Evolutionary conservation across 2,329 filamentous ascomycete species (phyloP), one percentile per base, ranked within the genome.

Genomic region (Pseudonectria foliicola): DNA sequence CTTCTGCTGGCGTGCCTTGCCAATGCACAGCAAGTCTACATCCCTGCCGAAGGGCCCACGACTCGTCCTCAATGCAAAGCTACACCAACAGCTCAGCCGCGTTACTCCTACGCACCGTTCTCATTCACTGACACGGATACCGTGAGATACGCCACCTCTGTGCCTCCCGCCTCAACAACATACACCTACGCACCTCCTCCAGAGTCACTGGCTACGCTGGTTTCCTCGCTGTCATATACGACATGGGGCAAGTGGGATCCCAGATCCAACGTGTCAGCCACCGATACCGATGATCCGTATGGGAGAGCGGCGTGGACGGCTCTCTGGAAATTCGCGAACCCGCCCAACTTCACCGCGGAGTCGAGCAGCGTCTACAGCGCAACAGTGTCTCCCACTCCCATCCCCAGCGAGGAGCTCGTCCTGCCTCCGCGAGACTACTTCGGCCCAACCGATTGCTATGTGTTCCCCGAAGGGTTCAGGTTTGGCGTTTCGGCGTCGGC

Each of bases 401-500:
- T 80, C 2, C 68, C 73, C 0, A 71, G 61, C 1, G 68, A 57
- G 34, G 71, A 78, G 37, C 61, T 80, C 2, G 57, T 77, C 6
- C 60, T 75, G 1, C 75, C 75, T 0, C 74, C 75, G 0, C 50
- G 59, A 2, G 66, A 71, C 31, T 72, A 71, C 39, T 70, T 73
- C 36, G 60, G 59, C 0, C 63, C 69, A 29, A 56, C 60, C 13
- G 59, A 70, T 12, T 72, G 70, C 43, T 66, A 70, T 30, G 62
- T 59, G 13, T 73, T 77, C 23, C 68, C 70, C 0, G 49, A 61
- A 3, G 61, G 62, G 26, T 73, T 74, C 34, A 51, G 57, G 2
- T 65, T 66, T 29, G 64, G 72, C n/a, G 67, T 73, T 3, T 60
- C 71, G 0, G 62, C 67, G 10, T 64, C 63, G 5, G 68, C 71